These are phyloP conservation scores for Mortierella sp. DNA, from an alignment of 371 early-diverging fungal species.

Conservation along the genomic window DNA sequence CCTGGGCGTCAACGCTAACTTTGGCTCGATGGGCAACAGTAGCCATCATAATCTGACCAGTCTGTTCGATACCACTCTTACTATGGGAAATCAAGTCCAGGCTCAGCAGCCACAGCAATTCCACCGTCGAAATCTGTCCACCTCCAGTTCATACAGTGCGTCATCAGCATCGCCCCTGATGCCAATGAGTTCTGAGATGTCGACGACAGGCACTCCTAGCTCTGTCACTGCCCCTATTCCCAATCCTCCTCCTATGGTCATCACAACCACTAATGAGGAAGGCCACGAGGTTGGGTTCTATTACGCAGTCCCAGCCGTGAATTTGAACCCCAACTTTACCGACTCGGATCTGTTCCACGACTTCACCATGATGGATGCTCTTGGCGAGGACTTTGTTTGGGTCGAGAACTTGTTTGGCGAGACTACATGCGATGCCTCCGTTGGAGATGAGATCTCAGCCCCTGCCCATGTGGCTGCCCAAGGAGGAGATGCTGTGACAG, in stretches of 20 bases:
- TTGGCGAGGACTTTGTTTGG: slow-evolving; percentile 53
- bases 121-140: slow-evolving; percentile 16
- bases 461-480: neutral
- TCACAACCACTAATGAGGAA: slow-evolving; percentile 35
- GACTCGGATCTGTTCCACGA: slow-evolving; percentile 52
- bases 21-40: slow-evolving; percentile 15
- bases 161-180: slow-evolving; percentile 12
- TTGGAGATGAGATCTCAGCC: neutral
- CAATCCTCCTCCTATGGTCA: slow-evolving; percentile 18
- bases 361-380: slow-evolving; percentile 39
- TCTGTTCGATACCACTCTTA: slow-evolving; percentile 37
- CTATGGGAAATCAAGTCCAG: slow-evolving; percentile 19
- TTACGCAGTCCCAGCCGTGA: slow-evolving; percentile 41
- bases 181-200: slow-evolving; percentile 2
- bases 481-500: neutral
- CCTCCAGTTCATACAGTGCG: slow-evolving; percentile 11
- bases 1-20: slow-evolving; percentile 18
- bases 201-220: slow-evolving; percentile 1
- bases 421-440: neutral
- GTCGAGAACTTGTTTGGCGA: slow-evolving; percentile 50
- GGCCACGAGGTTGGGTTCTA: slow-evolving; percentile 46
- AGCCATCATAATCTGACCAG: slow-evolving; percentile 31
- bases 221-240: neutral
- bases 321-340: slow-evolving; percentile 33
- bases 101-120: slow-evolving; percentile 9